Conservation (phyloP, 1,284 basidiomycete genomes). For the Ceratobasidium sp. region DNA sequence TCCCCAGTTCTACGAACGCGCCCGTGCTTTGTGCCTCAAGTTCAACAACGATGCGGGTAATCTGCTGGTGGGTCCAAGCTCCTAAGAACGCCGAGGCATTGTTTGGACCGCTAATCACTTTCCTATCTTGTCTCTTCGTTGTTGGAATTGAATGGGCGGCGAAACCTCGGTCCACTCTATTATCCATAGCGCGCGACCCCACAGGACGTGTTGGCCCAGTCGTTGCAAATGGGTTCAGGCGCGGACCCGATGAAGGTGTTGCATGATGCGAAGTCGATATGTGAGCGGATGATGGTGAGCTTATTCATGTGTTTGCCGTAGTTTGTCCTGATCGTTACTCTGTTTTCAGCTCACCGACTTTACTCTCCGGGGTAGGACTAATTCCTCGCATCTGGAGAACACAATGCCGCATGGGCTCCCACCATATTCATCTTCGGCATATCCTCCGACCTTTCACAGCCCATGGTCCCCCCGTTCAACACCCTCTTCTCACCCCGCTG, state of each 20-base stretch:
- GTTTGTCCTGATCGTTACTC: not conserved
- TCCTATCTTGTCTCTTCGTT: conserved; percentile 32
- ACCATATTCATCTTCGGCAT: conserved; percentile 33
- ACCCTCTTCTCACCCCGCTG: conserved; percentile 22
- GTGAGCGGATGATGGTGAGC: conserved; percentile 39
- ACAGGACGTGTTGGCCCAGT: conserved; percentile 36
- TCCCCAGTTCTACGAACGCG: conserved; percentile 40
- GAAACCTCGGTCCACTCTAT: conserved; percentile 28
- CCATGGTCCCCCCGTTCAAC: conserved; percentile 33
- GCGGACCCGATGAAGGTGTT: conserved; percentile 36
- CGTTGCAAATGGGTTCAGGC: conserved; percentile 35
- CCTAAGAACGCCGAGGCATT: conserved; percentile 26
- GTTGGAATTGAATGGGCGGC: conserved; percentile 28
- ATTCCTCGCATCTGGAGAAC: conserved; percentile 28
- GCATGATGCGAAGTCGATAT: conserved; percentile 38
- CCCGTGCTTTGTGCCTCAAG: conserved; percentile 35
- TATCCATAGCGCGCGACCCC: conserved; percentile 31
- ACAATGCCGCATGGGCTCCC: conserved; percentile 29
- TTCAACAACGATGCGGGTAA: conserved; percentile 36
- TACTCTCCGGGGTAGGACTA: conserved; percentile 28
- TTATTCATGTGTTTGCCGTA: conserved; percentile 5
- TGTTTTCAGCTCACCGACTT: conserved; percentile 27
- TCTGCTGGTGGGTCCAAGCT: conserved; percentile 37
- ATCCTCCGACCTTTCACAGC: conserved; percentile 33
- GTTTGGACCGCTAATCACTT: conserved; percentile 38